Percentiles rank a stretch among this genome's conserved stretches.
phyloP scores from a whole-genome alignment of 345 rosid species.

The Citrus mangshanensis region DNA sequence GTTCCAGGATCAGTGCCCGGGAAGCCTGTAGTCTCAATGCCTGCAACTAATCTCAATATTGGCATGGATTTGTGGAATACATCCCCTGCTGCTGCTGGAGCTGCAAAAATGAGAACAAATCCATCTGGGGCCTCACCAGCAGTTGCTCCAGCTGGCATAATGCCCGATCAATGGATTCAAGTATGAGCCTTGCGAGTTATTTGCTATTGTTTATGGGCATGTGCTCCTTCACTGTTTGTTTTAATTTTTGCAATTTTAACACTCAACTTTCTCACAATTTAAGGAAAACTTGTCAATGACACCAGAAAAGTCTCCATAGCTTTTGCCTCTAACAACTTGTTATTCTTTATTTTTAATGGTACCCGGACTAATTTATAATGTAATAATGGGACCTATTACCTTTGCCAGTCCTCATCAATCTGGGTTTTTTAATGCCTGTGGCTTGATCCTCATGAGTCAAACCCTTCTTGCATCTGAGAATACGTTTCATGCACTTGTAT shows the following conservation, averaged over 20 bases:
- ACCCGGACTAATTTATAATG: neutral
- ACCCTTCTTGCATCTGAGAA: neutral
- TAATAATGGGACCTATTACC: neutral
- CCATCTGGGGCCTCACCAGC: conserved; percentile 38
- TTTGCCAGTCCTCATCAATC: neutral
- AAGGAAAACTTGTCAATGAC: neutral
- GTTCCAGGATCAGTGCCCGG: conserved; percentile 52
- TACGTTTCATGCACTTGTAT: neutral
- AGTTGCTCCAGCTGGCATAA: conserved; percentile 34
- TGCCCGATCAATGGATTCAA: conserved; percentile 66
- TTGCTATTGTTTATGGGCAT: neutral
- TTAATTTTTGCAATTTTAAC: neutral
- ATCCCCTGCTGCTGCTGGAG: conserved; percentile 55
- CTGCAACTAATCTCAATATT: conserved; percentile 76
- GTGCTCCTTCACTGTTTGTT: neutral
- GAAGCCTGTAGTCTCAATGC: conserved; percentile 55
- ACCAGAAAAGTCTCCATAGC: neutral
- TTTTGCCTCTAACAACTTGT: neutral
- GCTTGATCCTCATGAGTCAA: neutral
- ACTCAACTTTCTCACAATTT: neutral
- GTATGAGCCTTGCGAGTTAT: conserved; percentile 32
- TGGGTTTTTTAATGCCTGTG: neutral
- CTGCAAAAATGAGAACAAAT: conserved; percentile 53
- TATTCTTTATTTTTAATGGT: neutral
- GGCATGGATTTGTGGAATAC: conserved; percentile 92